A percentile compares a stretch with the other conserved stretches of the same genome.
phyloP scores from a whole-genome alignment of 768 basidiomycete genomes.

The Boletus reticulatus region DNA sequence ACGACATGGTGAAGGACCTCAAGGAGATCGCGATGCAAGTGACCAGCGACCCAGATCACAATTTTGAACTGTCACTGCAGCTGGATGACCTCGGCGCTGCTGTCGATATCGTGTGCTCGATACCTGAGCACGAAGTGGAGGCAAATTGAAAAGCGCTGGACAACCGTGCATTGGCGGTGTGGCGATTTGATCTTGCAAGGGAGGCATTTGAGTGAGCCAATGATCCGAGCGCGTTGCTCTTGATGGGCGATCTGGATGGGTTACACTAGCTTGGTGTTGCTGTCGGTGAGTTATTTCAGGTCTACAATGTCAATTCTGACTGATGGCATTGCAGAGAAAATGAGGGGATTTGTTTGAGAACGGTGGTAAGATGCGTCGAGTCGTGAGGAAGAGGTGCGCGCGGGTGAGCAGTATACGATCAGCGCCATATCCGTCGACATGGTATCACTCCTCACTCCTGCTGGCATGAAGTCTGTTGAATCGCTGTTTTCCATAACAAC shows the following conservation, averaged over 20 bases:
- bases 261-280: conserved; percentile 58
- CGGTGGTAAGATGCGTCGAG: conserved; percentile 46
- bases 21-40: conserved; percentile 92
- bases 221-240: conserved; percentile 81
- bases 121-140: conserved; percentile 72
- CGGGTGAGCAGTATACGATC: too few relatives aligned
- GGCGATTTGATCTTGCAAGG: conserved; percentile 91
- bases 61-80: too few relatives aligned
- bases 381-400: conserved; percentile 32
- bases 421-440: too few relatives aligned
- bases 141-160: conserved; percentile 92
- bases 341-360: too few relatives aligned
- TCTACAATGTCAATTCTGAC: neutral
- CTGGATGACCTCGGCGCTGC: conserved; percentile 92
- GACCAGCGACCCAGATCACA: too few relatives aligned
- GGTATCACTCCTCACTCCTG: too few relatives aligned
- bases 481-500: too few relatives aligned
- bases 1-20: too few relatives aligned
- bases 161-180: conserved; percentile 86
- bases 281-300: conserved; percentile 71
- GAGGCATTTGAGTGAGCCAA: conserved; percentile 85
- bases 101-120: conserved; percentile 66
- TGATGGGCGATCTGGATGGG: conserved; percentile 75
- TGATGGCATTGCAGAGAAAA: conserved; percentile 32
- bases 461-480: too few relatives aligned